Percentiles rank a stretch among this genome's conserved stretches.
These are phyloP conservation scores for Epichloe coenophiala DNA, from an alignment of 2,329 filamentous ascomycete genomes.

Conservation along the genomic window DNA sequence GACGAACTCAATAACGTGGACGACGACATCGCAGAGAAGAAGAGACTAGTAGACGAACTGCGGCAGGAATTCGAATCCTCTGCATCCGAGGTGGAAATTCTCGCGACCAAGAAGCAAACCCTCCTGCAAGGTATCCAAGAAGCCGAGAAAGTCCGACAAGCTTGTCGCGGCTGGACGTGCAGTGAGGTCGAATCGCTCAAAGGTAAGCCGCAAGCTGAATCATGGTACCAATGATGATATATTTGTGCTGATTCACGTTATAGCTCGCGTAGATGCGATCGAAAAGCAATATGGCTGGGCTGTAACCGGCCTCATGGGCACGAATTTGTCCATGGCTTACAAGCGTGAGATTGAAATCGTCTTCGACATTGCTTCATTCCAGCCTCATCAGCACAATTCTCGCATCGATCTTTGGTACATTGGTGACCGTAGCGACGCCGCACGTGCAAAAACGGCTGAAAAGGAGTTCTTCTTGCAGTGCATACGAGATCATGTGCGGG, in stretches of 20 bases:
- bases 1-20: constrained; percentile 52
- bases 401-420: constrained; percentile 60
- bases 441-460: constrained; percentile 45
- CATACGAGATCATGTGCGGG: constrained; percentile 54
- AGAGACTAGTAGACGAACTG: constrained; percentile 50
- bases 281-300: constrained; percentile 59
- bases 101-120: constrained; percentile 53
- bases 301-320: constrained; percentile 49
- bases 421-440: constrained; percentile 40
- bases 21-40: constrained; percentile 56
- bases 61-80: constrained; percentile 54
- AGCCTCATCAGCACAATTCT: constrained; percentile 29
- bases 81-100: constrained; percentile 47
- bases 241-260: constrained; percentile 22
- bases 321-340: constrained; percentile 61
- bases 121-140: constrained; percentile 64
- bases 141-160: constrained; percentile 71
- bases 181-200: constrained; percentile 70
- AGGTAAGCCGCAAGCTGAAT: constrained; percentile 32
- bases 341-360: constrained; percentile 58
- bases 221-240: not conserved
- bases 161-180: constrained; percentile 79
- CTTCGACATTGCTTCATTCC: constrained; percentile 54
- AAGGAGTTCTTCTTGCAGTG: constrained; percentile 65
- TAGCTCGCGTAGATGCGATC: constrained; percentile 51